Conservation (phyloP, 495 filamentous ascomycete genomes). For the Aspergillus bertholletiae region DNA sequence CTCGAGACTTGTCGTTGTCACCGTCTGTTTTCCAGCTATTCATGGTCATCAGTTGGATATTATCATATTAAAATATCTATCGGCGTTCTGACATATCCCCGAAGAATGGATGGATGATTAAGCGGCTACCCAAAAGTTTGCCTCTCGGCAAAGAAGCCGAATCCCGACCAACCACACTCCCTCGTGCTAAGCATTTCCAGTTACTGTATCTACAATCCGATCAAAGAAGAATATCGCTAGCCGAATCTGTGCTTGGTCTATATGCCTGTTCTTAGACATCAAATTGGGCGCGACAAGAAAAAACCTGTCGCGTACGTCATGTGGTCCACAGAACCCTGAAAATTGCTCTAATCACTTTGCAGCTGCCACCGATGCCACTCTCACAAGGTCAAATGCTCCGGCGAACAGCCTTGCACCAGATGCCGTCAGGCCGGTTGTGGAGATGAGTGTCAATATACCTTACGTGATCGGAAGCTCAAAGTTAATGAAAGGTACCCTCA, state of each 20-base stretch:
- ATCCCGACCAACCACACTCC: not conserved
- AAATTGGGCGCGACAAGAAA: constrained; percentile 18
- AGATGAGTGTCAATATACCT: constrained; percentile 29
- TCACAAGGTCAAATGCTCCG: constrained; percentile 38
- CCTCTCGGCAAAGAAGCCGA: constrained; percentile 1
- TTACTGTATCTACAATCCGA: not conserved
- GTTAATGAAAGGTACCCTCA: constrained; percentile 29
- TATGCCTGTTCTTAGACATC: constrained; percentile 12
- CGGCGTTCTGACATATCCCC: not conserved
- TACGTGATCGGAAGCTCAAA: constrained; percentile 32
- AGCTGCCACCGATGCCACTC: constrained; percentile 36
- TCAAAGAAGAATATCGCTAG: not conserved
- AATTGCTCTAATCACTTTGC: not conserved
- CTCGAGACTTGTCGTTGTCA: no score
- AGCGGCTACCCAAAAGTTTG: not conserved
- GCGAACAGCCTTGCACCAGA: constrained; percentile 29
- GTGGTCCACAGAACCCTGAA: not conserved
- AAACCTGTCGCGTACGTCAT: constrained; percentile 26
- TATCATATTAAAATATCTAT: not conserved
- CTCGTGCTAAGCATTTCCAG: not conserved
- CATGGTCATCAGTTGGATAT: no score
- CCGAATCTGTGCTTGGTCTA: not conserved
- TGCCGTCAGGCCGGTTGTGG: constrained; percentile 23
- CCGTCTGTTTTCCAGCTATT: no score
- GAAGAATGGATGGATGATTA: not conserved